Base-by-base conservation (phyloP, 805 yeast genomes). In the Kuraishia molischiana region DNA sequence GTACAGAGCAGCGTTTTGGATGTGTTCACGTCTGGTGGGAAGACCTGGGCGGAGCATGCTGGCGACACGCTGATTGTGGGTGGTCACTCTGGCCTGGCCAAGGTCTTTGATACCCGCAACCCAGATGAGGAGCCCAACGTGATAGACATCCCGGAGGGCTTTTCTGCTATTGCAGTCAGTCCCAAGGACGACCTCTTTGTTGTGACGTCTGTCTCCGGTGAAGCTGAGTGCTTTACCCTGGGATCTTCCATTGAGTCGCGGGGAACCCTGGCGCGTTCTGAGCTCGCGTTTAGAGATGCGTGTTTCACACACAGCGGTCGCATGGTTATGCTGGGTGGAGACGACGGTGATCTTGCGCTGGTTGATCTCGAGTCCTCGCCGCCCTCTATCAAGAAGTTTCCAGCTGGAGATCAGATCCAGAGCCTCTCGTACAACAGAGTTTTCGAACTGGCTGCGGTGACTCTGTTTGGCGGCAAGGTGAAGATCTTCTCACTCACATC, bases 91-190 rank as follows among this genome's bases (percentile, higher is more conserved):
- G 79, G 82, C 1, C 51, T 77, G 19, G 53, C 70, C 28, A 79
- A 77, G 51, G 61, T 74, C 14, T 66, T 77, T 44, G 61, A 67
- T 38, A 44, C 65, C 11, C 52, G 59, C 33, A 64, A 66, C 19
- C 68, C 74, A 1, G 75, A 75, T 34, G 64, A 70, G 37, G 85
- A 79, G 51, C 85, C 86, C 3, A 72, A 64, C 20, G 67, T 79
- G 5, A 45, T 77, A 6, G 83, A 79, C 45, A 65, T 69, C 4
- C 45, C 63, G 8, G 71, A 67, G 18, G 63, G 66, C 35, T 47
- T 74, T 34, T 69, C 77, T 1, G 59, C 73, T 0, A 45, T 74
- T 29, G 55, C 53, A 18, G 10, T 34, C 26, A 40, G 30, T 39
- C 46, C 48, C n/a, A 44, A 48, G 13, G 56, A 47, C 4, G 41